Conservation (phyloP, 177 flowering plant genomes). For the Vitis hybrid region DNA sequence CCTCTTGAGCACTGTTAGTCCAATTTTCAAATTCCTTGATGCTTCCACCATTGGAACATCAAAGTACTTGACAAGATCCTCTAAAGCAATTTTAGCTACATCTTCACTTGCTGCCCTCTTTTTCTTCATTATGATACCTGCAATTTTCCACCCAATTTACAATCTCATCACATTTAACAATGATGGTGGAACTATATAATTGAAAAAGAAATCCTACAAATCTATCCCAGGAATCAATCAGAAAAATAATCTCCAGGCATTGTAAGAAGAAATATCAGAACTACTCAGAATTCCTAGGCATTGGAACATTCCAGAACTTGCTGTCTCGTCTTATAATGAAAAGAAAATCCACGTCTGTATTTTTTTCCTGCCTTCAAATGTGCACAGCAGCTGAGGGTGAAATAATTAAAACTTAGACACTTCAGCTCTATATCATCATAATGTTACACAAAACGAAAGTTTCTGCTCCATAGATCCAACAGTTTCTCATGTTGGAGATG, state of each 20-base stretch:
- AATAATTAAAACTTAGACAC: neutral
- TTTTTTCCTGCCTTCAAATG: too few relatives aligned
- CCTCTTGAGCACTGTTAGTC: slow-evolving; percentile 67
- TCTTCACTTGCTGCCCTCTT: slow-evolving; percentile 45
- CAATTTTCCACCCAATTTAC: slow-evolving; percentile 9
- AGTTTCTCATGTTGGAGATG: neutral
- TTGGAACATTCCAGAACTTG: too few relatives aligned
- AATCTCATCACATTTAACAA: neutral
- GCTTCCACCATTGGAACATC: slow-evolving; percentile 65
- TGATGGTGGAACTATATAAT: neutral
- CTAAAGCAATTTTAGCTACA: slow-evolving; percentile 43
- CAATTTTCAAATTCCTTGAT: slow-evolving; percentile 52
- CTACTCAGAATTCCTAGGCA: too few relatives aligned
- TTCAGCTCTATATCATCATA: neutral
- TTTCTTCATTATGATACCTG: slow-evolving; percentile 34
- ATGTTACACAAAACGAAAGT: neutral
- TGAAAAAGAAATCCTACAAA: neutral
- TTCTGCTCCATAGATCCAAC: neutral
- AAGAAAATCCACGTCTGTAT: too few relatives aligned
- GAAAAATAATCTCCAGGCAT: neutral
- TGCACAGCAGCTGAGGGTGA: too few relatives aligned
- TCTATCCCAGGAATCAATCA: neutral
- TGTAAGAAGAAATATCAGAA: too few relatives aligned
- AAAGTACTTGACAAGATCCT: slow-evolving; percentile 63
- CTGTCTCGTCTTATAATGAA: too few relatives aligned